Base-by-base conservation (phyloP, 768 basidiomycete genomes). In the Udeniomyces megalosporus region DNA sequence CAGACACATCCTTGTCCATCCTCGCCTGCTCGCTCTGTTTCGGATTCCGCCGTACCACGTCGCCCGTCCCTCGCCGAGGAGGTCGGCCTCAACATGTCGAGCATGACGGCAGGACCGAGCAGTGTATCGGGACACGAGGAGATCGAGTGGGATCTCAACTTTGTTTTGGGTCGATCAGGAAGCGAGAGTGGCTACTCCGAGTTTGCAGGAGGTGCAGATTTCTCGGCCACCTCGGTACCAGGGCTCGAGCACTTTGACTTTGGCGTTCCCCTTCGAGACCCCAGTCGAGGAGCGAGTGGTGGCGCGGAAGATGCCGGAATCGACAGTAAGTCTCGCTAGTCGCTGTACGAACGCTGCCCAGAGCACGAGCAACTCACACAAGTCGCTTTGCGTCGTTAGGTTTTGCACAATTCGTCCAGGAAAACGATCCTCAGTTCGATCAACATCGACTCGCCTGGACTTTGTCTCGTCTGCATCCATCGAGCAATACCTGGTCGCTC, bases 11-110 rank as follows among this genome's bases (percentile, higher is more conserved):
- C 47, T 22, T 55, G n/a, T n/a, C n/a, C n/a, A n/a, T n/a, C n/a
- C n/a, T 63, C 62, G 17, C 62, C 62, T 12, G 54, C 62, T 34
- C 62, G 62, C 8, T 63, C 62, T 3, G 54, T 63, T 10, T 63
- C 62, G 14, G 62, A 63, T 49, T 63, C 62, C n/a, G 62, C 62
- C 17, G 62, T 63, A 29, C 62, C 62, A 28, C 62, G 62, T 42
- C 62, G 62, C 6, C 56, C 62, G 20, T 63, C 62, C 12, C 56
- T 63, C 31, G 62, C 62, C 20, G 48, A 57, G 10, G 62, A 58
- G 51, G 29, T 63, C 5, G 54, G 55, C 15, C 56, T 47, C 4
- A 20, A 22, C 17, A 12, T 63, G 4, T 49, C 62, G 0, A 32
- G 29, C 14, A 15, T 38, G 7, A 22, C 47, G 34, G 47, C 49